Percentiles rank a stretch among this genome's conserved stretches.
Evolutionary conservation across 805 yeast species (phyloP).

Genomic region (Metschnikowia orientalis): DNA sequence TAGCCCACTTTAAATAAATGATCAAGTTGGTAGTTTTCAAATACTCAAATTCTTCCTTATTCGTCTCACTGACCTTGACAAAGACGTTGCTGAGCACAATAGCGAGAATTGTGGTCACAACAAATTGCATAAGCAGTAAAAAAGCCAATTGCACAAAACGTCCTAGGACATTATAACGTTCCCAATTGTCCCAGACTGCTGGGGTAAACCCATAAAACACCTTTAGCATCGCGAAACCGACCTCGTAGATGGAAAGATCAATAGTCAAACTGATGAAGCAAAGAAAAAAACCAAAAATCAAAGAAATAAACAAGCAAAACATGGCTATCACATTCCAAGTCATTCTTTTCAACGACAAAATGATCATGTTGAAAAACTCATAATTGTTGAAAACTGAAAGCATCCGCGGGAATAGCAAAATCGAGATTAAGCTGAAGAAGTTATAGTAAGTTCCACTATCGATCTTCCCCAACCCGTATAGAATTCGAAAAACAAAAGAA

Average conservation of each 20-base stretch:
- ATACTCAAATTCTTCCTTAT: conserved; percentile 39
- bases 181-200: conserved; percentile 56
- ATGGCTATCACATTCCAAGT: conserved; percentile 46
- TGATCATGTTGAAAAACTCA: conserved; percentile 48
- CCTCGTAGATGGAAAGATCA: conserved; percentile 38
- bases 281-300: conserved; percentile 52
- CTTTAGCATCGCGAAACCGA: conserved; percentile 49
- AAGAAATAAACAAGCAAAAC: conserved; percentile 44
- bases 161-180: conserved; percentile 44
- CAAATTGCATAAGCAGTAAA: conserved; percentile 50
- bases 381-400: conserved; percentile 48
- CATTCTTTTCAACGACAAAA: conserved; percentile 50
- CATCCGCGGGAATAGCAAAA: conserved; percentile 46
- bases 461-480: conserved; percentile 13
- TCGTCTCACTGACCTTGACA: conserved; percentile 27
- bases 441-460: conserved; percentile 22
- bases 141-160: conserved; percentile 46
- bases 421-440: conserved; percentile 41
- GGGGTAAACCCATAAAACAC: conserved; percentile 57
- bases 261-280: conserved; percentile 47
- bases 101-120: conserved; percentile 50
- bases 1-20: conserved; percentile 33
- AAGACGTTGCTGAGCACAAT: conserved; percentile 47
- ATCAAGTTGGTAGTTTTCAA: conserved; percentile 37
- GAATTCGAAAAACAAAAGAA: conserved; percentile 24